Evolutionary conservation across 73 alveolate genomes (phyloP).

Genomic region (Uronychia binucleata): DNA sequence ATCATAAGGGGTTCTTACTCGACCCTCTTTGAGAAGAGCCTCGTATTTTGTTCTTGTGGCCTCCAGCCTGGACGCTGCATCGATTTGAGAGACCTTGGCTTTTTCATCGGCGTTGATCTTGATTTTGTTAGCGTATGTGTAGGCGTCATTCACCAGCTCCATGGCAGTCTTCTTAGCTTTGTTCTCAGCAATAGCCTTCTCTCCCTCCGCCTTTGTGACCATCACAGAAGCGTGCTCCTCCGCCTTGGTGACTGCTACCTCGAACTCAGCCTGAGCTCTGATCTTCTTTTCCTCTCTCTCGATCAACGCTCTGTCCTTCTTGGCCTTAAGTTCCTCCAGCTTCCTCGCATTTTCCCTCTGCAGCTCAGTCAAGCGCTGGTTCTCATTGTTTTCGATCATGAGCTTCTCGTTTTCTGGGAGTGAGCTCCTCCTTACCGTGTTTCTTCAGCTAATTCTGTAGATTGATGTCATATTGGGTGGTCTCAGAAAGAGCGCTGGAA

Average conservation of each 20-base stretch:
- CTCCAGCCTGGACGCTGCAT: slow-evolving; percentile 54
- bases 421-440: slow-evolving; percentile 52
- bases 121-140: slow-evolving; percentile 21
- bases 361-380: slow-evolving; percentile 56
- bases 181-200: slow-evolving; percentile 53
- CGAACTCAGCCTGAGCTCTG: slow-evolving; percentile 44
- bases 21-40: slow-evolving; percentile 54
- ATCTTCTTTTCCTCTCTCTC: slow-evolving; percentile 52
- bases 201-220: slow-evolving; percentile 62
- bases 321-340: slow-evolving; percentile 44
- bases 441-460: slow-evolving; percentile 52
- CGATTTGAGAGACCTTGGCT: slow-evolving; percentile 39
- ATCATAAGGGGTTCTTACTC: too few species aligned
- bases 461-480: slow-evolving; percentile 52
- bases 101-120: slow-evolving; percentile 39
- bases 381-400: slow-evolving; percentile 54
- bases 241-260: slow-evolving; percentile 63
- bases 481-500: slow-evolving; percentile 55
- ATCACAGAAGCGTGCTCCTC: slow-evolving; percentile 54
- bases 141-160: slow-evolving; percentile 48
- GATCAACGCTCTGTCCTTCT: slow-evolving; percentile 53
- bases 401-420: slow-evolving; percentile 60
- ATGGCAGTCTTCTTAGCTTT: slow-evolving; percentile 40
- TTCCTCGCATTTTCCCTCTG: slow-evolving; percentile 53
- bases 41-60: slow-evolving; percentile 45